Evolutionary conservation across 768 basidiomycete genomes (phyloP), one percentile per base, ranked within the genome.

Genomic region (Suillus luteus): DNA sequence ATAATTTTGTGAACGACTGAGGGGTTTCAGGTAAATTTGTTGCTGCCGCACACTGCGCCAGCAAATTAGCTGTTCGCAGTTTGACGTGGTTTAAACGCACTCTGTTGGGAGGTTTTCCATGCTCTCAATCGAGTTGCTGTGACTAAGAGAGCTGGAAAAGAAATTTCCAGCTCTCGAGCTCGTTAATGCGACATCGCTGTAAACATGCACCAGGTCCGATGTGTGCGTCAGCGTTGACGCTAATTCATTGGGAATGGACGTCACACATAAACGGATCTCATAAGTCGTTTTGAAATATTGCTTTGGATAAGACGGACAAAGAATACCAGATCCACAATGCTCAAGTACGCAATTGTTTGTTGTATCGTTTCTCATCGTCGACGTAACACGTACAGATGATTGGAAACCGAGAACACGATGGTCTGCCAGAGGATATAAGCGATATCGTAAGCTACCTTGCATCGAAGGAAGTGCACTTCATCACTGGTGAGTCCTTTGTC

Each of bases 161-260:
- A n/a, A n/a, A n/a, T 59, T n/a, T 31, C 48, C 11, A 46, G 43
- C 64, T 43, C 31, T 63, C n/a, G 75, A 77, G 63, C 62, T 73
- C 31, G 69, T 67, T 1, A 27, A 43, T 68, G 73, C 59, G 49
- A 61, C 12, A 76, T 78, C 35, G 75, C 72, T 6, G 75, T 75
- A 8, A 76, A 77, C 54, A 79, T 49, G 71, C 74, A 4, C 78
- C 76, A 1, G 73, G 75, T 2, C 65, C 58, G 17, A 65, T 70
- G 64, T 22, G 69, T 67, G 54, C 22, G 64, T 43, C 19, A 17
- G 7, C 14, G 8, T n/a, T 22, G 27, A 24, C 40, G 31, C 27
- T 9, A 22, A 49, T 37, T 3, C 17, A 22, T 61, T 6, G 6
- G 27, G 22, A 35, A 51, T 48, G 9, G 49, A 35, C 49, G 10